Percentiles rank a stretch among this genome's conserved stretches.
Conservation (phyloP, 441 rosid genomes). For the Brassica balearica region DNA sequence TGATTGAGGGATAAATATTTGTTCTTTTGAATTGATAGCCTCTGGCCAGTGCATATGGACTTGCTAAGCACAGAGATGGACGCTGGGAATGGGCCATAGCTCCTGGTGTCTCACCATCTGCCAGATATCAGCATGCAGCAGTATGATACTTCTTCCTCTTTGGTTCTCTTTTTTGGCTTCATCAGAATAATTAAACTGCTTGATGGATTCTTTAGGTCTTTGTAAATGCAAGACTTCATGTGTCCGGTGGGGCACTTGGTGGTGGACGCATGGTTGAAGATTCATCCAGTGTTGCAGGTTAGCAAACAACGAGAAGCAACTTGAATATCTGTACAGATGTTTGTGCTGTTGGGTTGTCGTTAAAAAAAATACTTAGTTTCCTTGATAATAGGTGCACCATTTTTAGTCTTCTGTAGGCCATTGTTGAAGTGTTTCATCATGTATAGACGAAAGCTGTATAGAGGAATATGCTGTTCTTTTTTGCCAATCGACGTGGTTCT, state of each 20-base stretch:
- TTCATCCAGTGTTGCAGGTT: constrained; percentile 94
- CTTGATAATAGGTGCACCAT: constrained; percentile 21
- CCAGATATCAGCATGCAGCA: constrained; percentile 99
- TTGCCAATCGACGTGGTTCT: background rate
- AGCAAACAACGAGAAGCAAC: constrained; percentile 20
- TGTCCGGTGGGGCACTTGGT: constrained; percentile 99
- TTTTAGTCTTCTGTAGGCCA: constrained; percentile 28
- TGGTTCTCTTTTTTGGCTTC: constrained; percentile 22
- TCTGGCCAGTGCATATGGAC: constrained; percentile 96
- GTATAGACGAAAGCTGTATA: constrained; percentile 12
- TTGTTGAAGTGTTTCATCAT: constrained; percentile 27
- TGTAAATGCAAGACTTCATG: constrained; percentile 99
- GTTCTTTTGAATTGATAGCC: constrained; percentile 64
- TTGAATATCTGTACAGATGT: constrained; percentile 12
- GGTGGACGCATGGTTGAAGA: constrained; percentile 99
- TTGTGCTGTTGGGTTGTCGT: constrained; percentile 28
- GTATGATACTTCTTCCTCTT: constrained; percentile 52
- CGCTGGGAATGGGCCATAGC: constrained; percentile 99
- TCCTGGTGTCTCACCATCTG: constrained; percentile 99
- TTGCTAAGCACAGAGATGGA: constrained; percentile 99
- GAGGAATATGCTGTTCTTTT: background rate
- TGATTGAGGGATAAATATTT: background rate
- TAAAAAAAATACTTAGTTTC: constrained; percentile 15
- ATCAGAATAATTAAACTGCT: constrained; percentile 17
- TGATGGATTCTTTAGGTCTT: constrained; percentile 66